A percentile compares a stretch with the other conserved stretches of the same genome.
These are phyloP conservation scores for Sextonia rubra DNA, from an alignment of 164 flowering plant species.

Conservation along the genomic window DNA sequence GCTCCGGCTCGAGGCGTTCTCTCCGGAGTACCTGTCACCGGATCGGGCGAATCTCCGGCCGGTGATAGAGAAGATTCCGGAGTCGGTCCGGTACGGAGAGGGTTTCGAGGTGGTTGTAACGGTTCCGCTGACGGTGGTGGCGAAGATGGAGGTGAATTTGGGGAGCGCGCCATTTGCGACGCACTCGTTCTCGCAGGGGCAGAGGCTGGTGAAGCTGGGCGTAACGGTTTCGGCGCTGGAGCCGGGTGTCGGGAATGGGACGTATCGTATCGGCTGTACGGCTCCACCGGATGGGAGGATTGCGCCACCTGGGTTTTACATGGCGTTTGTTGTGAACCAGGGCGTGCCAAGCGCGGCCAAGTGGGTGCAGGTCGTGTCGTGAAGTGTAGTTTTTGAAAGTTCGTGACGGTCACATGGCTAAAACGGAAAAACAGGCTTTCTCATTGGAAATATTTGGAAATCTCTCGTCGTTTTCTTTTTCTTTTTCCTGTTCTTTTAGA, in stretches of 20 bases:
- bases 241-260: slow-evolving; percentile 23
- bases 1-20: slow-evolving; percentile 76
- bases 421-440: background rate
- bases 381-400: background rate
- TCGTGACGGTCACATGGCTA: background rate
- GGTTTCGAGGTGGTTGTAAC: slow-evolving; percentile 43
- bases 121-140: slow-evolving; percentile 64
- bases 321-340: slow-evolving; percentile 78
- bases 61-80: slow-evolving; percentile 36
- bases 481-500: too few relatives aligned
- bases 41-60: slow-evolving; percentile 72
- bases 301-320: slow-evolving; percentile 92
- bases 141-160: slow-evolving; percentile 58
- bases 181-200: slow-evolving; percentile 89
- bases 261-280: slow-evolving; percentile 45
- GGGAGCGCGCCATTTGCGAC: slow-evolving; percentile 83
- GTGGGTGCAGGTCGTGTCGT: slow-evolving; percentile 59
- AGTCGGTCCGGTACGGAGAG: slow-evolving; percentile 45
- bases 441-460: too few relatives aligned
- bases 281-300: slow-evolving; percentile 66
- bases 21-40: slow-evolving; percentile 68
- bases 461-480: too few relatives aligned
- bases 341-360: slow-evolving; percentile 86
- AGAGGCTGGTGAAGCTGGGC: slow-evolving; percentile 65
- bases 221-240: slow-evolving; percentile 40